A percentile compares a stretch with the other conserved stretches of the same genome.
Evolutionary conservation across 441 rosid species (phyloP).

Genomic region (Biscutella laevigata): DNA sequence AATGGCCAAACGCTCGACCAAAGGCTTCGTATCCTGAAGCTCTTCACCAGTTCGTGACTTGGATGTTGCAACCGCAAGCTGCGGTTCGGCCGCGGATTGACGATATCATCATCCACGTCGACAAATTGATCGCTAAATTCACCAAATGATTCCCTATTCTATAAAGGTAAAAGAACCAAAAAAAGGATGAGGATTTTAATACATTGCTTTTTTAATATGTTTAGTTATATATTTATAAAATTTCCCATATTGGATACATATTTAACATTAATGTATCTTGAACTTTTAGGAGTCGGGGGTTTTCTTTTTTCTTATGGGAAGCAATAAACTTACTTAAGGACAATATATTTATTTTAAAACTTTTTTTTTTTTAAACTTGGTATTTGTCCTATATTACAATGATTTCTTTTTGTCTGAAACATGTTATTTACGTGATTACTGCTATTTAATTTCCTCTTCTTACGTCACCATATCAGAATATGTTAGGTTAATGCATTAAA

Average conservation of each 20-base stretch:
- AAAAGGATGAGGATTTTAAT: not conserved
- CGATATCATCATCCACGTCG: slow-evolving; percentile 83
- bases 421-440: not conserved
- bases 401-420: not conserved
- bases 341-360: not conserved
- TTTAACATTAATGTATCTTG: slow-evolving; percentile 11
- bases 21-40: slow-evolving; percentile 77
- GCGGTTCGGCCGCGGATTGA: slow-evolving; percentile 76
- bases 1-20: slow-evolving; percentile 88
- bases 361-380: no score
- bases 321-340: slow-evolving; percentile 11
- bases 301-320: not conserved
- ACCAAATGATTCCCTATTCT: slow-evolving; percentile 31
- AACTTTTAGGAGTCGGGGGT: slow-evolving; percentile 6
- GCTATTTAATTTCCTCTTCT: not conserved
- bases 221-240: slow-evolving; percentile 5
- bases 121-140: slow-evolving; percentile 81
- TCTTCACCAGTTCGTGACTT: slow-evolving; percentile 77
- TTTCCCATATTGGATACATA: slow-evolving; percentile 9
- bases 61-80: slow-evolving; percentile 96
- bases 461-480: not conserved
- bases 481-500: no score
- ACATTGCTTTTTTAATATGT: not conserved
- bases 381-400: not conserved
- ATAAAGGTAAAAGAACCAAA: not conserved